phyloP scores from a whole-genome alignment of 2,329 filamentous ascomycete species.

The Helicocarpus griseus region DNA sequence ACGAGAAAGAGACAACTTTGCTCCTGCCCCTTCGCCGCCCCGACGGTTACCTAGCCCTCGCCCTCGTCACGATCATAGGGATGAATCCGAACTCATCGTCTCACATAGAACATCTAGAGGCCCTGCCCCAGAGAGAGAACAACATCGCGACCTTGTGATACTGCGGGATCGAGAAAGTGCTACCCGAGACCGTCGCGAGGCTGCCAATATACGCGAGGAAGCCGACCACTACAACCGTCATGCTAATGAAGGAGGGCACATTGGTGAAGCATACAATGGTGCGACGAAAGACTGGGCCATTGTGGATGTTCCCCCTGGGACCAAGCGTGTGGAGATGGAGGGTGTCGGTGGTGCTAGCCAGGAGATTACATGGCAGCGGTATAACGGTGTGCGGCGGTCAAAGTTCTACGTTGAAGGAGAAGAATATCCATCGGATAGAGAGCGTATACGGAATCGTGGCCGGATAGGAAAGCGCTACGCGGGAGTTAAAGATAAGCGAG shows the following conservation, averaged over 20 bases:
- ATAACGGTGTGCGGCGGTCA: slow-evolving; percentile 65
- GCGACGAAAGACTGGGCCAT: slow-evolving; percentile 70
- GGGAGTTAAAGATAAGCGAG: slow-evolving; percentile 28
- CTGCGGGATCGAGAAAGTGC: slow-evolving; percentile 12
- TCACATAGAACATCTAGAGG: slow-evolving; percentile 9
- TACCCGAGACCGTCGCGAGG: slow-evolving; percentile 16
- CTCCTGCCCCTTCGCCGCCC: slow-evolving; percentile 34
- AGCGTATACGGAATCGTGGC: slow-evolving; percentile 30
- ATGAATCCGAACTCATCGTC: slow-evolving; percentile 16
- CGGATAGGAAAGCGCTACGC: slow-evolving; percentile 37
- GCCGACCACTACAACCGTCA: slow-evolving; percentile 58
- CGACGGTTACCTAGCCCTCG: slow-evolving; percentile 16
- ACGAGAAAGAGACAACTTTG: slow-evolving; percentile 37
- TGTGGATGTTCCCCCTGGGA: slow-evolving; percentile 75
- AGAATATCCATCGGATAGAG: slow-evolving; percentile 42
- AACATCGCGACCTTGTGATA: slow-evolving; percentile 17
- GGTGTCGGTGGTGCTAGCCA: slow-evolving; percentile 64
- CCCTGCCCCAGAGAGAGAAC: slow-evolving; percentile 20
- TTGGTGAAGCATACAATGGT: slow-evolving; percentile 65
- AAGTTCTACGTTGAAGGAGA: slow-evolving; percentile 64
- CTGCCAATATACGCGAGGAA: slow-evolving; percentile 44
- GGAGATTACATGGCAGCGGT: slow-evolving; percentile 69
- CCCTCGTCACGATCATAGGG: slow-evolving; percentile 12
- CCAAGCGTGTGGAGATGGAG: slow-evolving; percentile 72
- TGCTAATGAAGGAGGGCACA: slow-evolving; percentile 55